phyloP scores from a whole-genome alignment of 2,329 filamentous ascomycete species.

The Amphichorda felina region DNA sequence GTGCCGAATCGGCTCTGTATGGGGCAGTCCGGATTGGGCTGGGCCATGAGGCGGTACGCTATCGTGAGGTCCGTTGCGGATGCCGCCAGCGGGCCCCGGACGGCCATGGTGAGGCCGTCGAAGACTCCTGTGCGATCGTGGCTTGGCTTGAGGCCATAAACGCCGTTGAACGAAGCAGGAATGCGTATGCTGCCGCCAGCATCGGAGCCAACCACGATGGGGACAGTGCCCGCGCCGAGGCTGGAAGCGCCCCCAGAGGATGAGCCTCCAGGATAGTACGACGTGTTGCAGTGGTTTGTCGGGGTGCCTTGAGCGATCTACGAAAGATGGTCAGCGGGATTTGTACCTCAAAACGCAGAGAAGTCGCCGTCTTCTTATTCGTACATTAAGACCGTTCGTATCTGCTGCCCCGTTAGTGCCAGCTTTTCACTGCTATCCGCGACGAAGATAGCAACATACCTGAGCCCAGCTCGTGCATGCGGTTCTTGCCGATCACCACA shows the following conservation, averaged over 20 bases:
- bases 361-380: too few species aligned
- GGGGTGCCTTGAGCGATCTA: slow-evolving; percentile 58
- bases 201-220: slow-evolving; percentile 65
- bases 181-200: slow-evolving; percentile 67
- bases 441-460: slow-evolving; percentile 24
- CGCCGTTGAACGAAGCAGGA: slow-evolving; percentile 62
- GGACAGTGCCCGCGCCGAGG: slow-evolving; percentile 57
- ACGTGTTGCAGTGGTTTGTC: slow-evolving; percentile 62
- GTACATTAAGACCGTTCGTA: slow-evolving; percentile 69
- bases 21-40: slow-evolving; percentile 53
- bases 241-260: slow-evolving; percentile 67
- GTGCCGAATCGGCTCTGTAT: slow-evolving; percentile 52
- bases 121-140: slow-evolving; percentile 55
- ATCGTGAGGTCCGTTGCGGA: slow-evolving; percentile 68
- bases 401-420: slow-evolving; percentile 27
- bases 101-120: slow-evolving; percentile 38
- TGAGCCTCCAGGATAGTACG: slow-evolving; percentile 72
- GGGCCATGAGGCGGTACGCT: slow-evolving; percentile 70
- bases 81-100: slow-evolving; percentile 64
- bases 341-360: not conserved
- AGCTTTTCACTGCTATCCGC: not conserved
- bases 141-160: slow-evolving; percentile 71
- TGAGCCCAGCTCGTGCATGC: slow-evolving; percentile 71
- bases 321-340: not conserved
- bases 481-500: slow-evolving; percentile 46